phyloP scores from a whole-genome alignment of 2,329 filamentous ascomycete species.

The Alternaria burnsii region DNA sequence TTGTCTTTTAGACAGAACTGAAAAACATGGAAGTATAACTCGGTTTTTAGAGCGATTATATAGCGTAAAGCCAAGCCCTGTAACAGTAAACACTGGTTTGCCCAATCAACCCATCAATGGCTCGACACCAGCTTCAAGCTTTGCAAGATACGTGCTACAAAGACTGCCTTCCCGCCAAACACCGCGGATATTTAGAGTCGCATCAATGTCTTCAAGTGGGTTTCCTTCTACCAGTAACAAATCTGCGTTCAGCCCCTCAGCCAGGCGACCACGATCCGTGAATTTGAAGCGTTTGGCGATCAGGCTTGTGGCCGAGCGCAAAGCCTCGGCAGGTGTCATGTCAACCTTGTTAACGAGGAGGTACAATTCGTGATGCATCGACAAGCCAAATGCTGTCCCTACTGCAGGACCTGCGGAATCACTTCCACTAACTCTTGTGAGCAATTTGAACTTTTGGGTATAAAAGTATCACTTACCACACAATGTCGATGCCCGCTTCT shows the following conservation, averaged over 20 bases:
- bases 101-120: not conserved
- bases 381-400: conserved; percentile 56
- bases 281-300: conserved; percentile 54
- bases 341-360: conserved; percentile 54
- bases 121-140: conserved; percentile 14
- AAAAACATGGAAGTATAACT: not conserved
- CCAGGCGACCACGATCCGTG: conserved; percentile 51
- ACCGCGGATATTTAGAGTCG: conserved; percentile 53
- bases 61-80: not conserved
- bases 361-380: conserved; percentile 54
- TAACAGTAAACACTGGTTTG: not conserved
- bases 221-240: conserved; percentile 57
- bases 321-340: conserved; percentile 55
- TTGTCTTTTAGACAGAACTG: not conserved
- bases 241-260: conserved; percentile 54
- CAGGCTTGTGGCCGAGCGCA: conserved; percentile 53
- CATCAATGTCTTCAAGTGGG: conserved; percentile 52
- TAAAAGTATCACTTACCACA: conserved; percentile 42
- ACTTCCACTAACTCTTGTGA: conserved; percentile 47
- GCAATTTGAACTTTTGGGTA: not conserved
- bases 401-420: conserved; percentile 55
- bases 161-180: conserved; percentile 55
- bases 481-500: conserved; percentile 52
- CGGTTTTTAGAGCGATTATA: not conserved
- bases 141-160: conserved; percentile 36